These are phyloP conservation scores for Pseudozyma flocculosa DNA, from an alignment of 1,284 basidiomycete species.

Conservation along the genomic window DNA sequence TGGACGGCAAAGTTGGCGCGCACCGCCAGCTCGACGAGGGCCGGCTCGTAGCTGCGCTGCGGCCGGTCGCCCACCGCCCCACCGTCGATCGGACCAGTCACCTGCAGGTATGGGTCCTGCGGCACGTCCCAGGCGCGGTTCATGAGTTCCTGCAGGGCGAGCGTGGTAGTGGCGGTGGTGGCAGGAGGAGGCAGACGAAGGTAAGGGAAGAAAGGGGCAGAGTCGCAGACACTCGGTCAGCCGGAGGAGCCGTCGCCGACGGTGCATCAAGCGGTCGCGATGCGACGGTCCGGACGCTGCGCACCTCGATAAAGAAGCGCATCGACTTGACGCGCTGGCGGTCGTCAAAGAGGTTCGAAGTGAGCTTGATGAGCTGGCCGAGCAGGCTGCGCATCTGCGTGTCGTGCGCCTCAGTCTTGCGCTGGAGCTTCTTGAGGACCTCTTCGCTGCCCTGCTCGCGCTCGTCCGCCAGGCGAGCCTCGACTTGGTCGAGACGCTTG, in stretches of 20 bases:
- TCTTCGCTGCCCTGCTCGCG: too few relatives aligned
- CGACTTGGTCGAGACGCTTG: slow-evolving; percentile 10
- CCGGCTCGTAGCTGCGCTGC: too few relatives aligned
- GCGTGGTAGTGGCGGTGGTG: slow-evolving; percentile 22
- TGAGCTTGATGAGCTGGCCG: slow-evolving; percentile 11
- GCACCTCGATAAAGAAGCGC: slow-evolving; percentile 22
- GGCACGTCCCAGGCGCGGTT: slow-evolving; percentile 32
- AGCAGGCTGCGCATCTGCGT: not conserved
- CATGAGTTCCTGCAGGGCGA: slow-evolving; percentile 32
- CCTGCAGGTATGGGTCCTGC: slow-evolving; percentile 11
- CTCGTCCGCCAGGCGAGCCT: too few relatives aligned
- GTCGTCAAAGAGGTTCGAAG: slow-evolving; percentile 11
- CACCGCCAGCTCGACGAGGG: too few relatives aligned
- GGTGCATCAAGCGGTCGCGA: too few relatives aligned
- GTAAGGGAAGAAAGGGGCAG: too few relatives aligned
- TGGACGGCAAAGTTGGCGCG: too few relatives aligned
- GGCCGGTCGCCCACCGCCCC: too few relatives aligned
- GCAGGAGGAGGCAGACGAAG: slow-evolving; percentile 14
- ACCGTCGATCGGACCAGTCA: too few relatives aligned
- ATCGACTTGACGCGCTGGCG: slow-evolving; percentile 15
- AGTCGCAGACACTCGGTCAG: too few relatives aligned
- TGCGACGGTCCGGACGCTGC: too few relatives aligned
- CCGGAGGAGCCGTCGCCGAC: slow-evolving; percentile 7
- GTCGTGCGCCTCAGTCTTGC: slow-evolving; percentile 9
- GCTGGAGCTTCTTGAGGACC: slow-evolving; percentile 2